Conservation (phyloP, 257 asterid genomes). For the Petrea volubilis region DNA sequence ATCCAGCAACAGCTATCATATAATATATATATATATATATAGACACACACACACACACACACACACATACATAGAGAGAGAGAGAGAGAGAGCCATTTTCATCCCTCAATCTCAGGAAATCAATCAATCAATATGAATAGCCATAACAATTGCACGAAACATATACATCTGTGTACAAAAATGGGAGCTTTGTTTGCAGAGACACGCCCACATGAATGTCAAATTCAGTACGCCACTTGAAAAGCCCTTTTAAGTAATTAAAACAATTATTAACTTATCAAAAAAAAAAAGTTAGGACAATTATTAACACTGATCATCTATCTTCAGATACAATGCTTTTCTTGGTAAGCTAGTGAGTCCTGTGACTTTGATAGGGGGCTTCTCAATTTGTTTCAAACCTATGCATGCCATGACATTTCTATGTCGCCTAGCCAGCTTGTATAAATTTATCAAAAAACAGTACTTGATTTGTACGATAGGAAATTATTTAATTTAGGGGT, state of each 20-base stretch:
- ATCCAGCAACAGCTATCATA: no score
- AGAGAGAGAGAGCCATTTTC: background rate
- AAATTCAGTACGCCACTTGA: constrained; percentile 11
- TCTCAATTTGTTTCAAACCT: background rate
- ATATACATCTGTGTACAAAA: background rate
- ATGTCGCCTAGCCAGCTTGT: background rate
- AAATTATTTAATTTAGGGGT: no score
- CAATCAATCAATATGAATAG: background rate
- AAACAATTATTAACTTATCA: no score
- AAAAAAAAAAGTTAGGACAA: no score
- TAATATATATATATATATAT: no score
- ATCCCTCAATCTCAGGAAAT: background rate
- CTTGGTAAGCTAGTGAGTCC: background rate
- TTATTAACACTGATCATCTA: constrained; percentile 14
- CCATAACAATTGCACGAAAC: background rate
- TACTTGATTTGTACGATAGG: no score
- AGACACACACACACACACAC: no score
- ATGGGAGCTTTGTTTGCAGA: background rate
- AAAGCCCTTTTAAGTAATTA: constrained; percentile 8
- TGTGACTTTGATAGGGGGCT: constrained; percentile 7
- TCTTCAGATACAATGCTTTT: background rate
- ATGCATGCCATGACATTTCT: constrained; percentile 22
- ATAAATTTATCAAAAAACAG: no score
- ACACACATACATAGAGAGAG: no score
- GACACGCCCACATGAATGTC: constrained; percentile 23